Base-by-base conservation (phyloP, 2,329 filamentous ascomycete species). In the Talaromyces atroroseus region DNA sequence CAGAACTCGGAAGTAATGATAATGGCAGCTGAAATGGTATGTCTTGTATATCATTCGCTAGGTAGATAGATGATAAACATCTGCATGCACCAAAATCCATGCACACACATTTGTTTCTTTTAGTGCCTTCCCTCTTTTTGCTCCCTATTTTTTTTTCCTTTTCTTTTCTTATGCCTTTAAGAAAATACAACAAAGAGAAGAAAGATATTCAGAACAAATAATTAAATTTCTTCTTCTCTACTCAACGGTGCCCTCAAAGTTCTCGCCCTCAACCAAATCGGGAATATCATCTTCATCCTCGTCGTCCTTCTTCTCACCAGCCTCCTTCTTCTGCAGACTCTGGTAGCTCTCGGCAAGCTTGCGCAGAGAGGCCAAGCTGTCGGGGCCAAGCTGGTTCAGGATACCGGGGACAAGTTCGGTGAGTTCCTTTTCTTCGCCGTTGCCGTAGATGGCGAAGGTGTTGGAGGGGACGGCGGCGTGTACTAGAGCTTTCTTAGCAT, bases 281-380 rank as follows among this genome's bases (percentile, higher is more conserved):
- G 94, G 94, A 75, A 99, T 99, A 76, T 97, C 94, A 62, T 81
- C 79, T 63, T 84, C 81, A 67, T 95, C 91, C 61, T 83, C 81
- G 56, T 80, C 80, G 57, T 86, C 84, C 68, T 87, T 84, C 76
- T 88, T 86, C 64, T 85, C 87, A 71, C 88, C 84, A 59, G 81
- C 89, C 76, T 90, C 89, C 72, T 86, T 87, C 87, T 96, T 96
- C 81, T 96, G 92, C 85, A 97, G 86, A 81, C 85, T 94, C 86
- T 99, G 94, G 85, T 99, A 99, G 84, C 89, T 95, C 85, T 99
- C 94, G 68, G 94, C 94, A 63, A 99, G 85, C 83, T 97, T 97
- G 78, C 94, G 90, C 72, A 99, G 90, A 62, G 91, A 96, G 60
- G 94, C 94, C 59, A 99, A 89, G 63, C 90, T 96, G 82, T 99